A percentile compares a stretch with the other conserved stretches of the same genome.
phyloP scores from a whole-genome alignment of 2,329 filamentous ascomycete genomes.

The Colletotrichum chlorophyti region DNA sequence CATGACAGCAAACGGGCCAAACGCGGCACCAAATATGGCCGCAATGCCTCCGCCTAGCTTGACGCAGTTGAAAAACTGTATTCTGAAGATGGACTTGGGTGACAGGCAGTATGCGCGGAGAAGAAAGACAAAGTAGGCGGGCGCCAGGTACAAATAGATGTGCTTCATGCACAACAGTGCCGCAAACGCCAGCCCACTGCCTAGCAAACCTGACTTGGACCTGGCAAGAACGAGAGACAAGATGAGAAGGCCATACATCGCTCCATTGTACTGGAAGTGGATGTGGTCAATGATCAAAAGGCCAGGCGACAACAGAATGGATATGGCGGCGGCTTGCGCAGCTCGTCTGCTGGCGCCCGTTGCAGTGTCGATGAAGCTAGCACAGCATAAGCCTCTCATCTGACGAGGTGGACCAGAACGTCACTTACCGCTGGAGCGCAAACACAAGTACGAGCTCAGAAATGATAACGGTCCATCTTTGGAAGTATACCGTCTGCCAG shows the following conservation, averaged over 20 bases:
- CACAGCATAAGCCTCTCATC: not conserved
- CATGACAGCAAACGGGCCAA: conserved; percentile 86
- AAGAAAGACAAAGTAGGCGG: conserved; percentile 93
- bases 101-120: conserved; percentile 90
- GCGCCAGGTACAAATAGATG: conserved; percentile 95
- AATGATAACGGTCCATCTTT: conserved; percentile 84
- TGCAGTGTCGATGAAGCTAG: conserved; percentile 77
- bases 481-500: conserved; percentile 94
- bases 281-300: conserved; percentile 98
- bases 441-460: conserved; percentile 86
- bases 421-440: conserved; percentile 73
- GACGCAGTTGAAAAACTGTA: conserved; percentile 78
- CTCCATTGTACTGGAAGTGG: conserved; percentile 98
- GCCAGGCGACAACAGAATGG: conserved; percentile 88
- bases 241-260: conserved; percentile 90
- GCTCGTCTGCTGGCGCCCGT: conserved; percentile 71
- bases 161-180: conserved; percentile 92
- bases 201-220: conserved; percentile 74
- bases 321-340: conserved; percentile 86
- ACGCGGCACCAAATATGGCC: conserved; percentile 77
- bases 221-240: conserved; percentile 85
- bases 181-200: conserved; percentile 85
- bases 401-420: not conserved
- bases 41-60: conserved; percentile 81
- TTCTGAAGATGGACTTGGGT: conserved; percentile 75